These are phyloP conservation scores for Phytophthora rubi DNA, from an alignment of 352 stramenopile species.

Conservation along the genomic window DNA sequence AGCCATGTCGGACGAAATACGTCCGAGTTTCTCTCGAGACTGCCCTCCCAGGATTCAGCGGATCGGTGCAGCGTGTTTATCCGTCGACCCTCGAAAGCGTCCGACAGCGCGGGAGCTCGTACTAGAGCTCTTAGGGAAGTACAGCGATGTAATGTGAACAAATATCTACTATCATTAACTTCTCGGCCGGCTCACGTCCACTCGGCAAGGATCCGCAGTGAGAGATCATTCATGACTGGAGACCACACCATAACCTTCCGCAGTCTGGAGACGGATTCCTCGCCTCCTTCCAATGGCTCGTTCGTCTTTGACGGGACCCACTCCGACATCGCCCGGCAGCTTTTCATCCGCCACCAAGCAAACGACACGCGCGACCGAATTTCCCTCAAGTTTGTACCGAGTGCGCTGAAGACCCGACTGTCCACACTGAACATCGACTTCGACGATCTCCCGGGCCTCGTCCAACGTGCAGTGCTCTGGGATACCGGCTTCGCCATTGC, in stretches of 20 bases:
- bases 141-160: conserved; percentile 13
- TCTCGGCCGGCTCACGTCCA: not conserved
- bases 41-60: conserved; percentile 47
- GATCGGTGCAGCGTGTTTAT: conserved; percentile 27
- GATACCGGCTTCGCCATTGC: conserved; percentile 40
- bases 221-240: not conserved
- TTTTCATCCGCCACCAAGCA: conserved; percentile 32
- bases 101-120: conserved; percentile 17
- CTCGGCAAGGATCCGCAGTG: not conserved
- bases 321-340: conserved; percentile 45
- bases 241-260: not conserved
- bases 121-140: conserved; percentile 15
- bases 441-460: conserved; percentile 23
- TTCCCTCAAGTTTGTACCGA: conserved; percentile 16
- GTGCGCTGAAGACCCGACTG: conserved; percentile 15
- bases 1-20: conserved; percentile 48
- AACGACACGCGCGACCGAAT: conserved; percentile 7
- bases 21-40: conserved; percentile 43
- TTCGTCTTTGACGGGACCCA: conserved; percentile 43
- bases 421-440: conserved; percentile 26
- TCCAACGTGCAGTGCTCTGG: conserved; percentile 47
- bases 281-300: not conserved
- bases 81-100: conserved; percentile 10
- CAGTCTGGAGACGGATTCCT: conserved; percentile 1
- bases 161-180: not conserved